Evolutionary conservation across 2,329 filamentous ascomycete species (phyloP), one percentile per base, ranked within the genome.

Genomic region (Cladosporium sp.): DNA sequence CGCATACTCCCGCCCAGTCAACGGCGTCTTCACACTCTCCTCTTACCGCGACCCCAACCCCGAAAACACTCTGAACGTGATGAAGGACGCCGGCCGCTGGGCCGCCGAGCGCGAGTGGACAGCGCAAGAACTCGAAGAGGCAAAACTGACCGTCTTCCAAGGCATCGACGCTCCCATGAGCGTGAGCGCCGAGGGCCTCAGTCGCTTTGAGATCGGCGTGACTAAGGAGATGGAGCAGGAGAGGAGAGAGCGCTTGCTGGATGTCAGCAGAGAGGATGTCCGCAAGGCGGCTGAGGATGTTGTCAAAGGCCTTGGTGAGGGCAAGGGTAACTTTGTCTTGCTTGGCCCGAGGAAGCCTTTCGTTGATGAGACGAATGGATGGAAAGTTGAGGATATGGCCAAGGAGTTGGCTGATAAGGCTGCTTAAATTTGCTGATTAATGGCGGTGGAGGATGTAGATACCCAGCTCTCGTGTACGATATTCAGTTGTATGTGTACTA

Each of bases 41-140:
- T 94, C 91, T 53, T 99, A 99, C 83, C 91, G 95, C 60, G 95
- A 99, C 76, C 95, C 95, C 2, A 97, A 98, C 76, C 94, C 95
- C 0, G 84, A 89, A 68, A 97, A 97, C 78, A 94, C 92, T 0
- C 81, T 98, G 70, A 87, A 86, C 64, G 91, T 97, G 67, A 96
- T 97, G 88, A 83, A 85, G 34, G 89, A 90, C 65, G 91, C 92
- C 1, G 95, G 94, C 1, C 82, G 85, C 26, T 97, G 93, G 88
- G 95, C 93, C 0, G 84, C 88, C 13, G 89, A 96, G 70, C 90
- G 90, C 72, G 78, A 88, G 65, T 98, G 93, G 93, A 88, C 88
- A 1, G 88, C 90, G 26, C 88, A 89, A 43, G 93, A 99, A 75
- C 83, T 99, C 2, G 94, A 98, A 74, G 95, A 99, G 77, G 95